Base-by-base conservation (phyloP, 2,329 filamentous ascomycete genomes). In the Arthrinium puccinioides region DNA sequence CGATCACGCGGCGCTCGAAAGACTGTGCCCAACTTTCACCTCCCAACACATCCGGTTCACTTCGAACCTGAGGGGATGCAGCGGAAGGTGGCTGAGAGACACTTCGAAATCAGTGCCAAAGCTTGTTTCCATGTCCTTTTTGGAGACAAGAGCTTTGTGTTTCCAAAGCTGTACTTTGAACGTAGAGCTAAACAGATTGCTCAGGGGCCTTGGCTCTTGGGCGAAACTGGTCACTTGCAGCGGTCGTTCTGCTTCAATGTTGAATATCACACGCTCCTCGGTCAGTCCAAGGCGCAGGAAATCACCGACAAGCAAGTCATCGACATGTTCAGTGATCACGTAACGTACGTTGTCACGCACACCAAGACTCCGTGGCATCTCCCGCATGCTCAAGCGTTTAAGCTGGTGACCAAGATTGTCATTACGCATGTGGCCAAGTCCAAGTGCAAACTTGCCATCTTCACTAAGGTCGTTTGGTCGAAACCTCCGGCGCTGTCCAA, bases 41-140 rank as follows among this genome's bases (percentile, higher is more conserved):
- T 97, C 6, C 89, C 90, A 2, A 70, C 79, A 2, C 82, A 87
- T 37, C 81, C 90, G 3, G 84, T 96, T 3, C 67, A 84, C 9
- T 96, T 90, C 56, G 82, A 87, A 40, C 92, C 92, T 2, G 76
- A 84, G 43, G 86, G 82, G 37, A 89, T 94, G 76, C 77, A 82
- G 36, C 72, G 76, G 45, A 74, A 83, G 47, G 82, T 82, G 7
- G 77, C 85, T 1, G 86, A 94, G 57, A 79, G 85, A 43, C 76
- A 87, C 46, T 95, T 94, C 57, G 84, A 94, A 47, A 82, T 97
- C 43, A 94, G 87, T 44, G 84, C 92, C 32, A 97, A 98, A 60
- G 87, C 87, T 0, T 79, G 95, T 40, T 98, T 97, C 59, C 90
- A 97, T 54, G 86, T 97, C 13, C 74, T 98, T 36, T 98, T 97